These are phyloP conservation scores for Zanthoxylum bungeanum DNA, from an alignment of 345 rosid genomes.

Conservation along the genomic window DNA sequence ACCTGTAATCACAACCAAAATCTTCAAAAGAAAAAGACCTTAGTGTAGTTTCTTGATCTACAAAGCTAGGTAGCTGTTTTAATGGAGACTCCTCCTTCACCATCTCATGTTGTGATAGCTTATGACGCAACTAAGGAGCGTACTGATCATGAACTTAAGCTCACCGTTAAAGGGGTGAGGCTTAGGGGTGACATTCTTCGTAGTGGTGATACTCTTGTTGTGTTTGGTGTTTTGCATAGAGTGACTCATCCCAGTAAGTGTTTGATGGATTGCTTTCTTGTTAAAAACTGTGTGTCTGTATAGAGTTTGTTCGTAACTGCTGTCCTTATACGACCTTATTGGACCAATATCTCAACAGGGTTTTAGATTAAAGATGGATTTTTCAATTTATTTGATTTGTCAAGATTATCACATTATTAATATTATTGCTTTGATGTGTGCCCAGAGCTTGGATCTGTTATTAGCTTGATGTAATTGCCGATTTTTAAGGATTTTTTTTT, in stretches of 20 bases:
- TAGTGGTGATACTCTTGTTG: conserved; percentile 42
- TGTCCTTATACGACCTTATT: neutral
- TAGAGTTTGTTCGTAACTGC: neutral
- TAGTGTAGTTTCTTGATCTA: neutral
- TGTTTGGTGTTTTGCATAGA: conserved; percentile 53
- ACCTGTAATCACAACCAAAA: neutral
- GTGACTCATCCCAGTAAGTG: conserved; percentile 55
- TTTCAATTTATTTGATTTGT: neutral
- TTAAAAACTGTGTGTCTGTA: neutral
- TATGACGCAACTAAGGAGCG: conserved; percentile 58
- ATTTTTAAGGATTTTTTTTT: too few species aligned
- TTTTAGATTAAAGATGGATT: neutral
- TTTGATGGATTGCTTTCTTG: neutral
- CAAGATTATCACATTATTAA: neutral
- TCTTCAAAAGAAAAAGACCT: neutral
- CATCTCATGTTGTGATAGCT: conserved; percentile 39
- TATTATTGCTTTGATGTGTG: neutral
- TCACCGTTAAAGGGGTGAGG: conserved; percentile 26
- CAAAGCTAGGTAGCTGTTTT: neutral
- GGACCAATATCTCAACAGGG: neutral
- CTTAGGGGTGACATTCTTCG: conserved; percentile 49
- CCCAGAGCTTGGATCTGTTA: neutral
- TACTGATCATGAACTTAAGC: conserved; percentile 35
- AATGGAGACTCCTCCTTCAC: conserved; percentile 37
- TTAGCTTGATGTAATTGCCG: neutral